Evolutionary conservation across 768 basidiomycete genomes (phyloP).

Genomic region (Boletus rubroflammeus): DNA sequence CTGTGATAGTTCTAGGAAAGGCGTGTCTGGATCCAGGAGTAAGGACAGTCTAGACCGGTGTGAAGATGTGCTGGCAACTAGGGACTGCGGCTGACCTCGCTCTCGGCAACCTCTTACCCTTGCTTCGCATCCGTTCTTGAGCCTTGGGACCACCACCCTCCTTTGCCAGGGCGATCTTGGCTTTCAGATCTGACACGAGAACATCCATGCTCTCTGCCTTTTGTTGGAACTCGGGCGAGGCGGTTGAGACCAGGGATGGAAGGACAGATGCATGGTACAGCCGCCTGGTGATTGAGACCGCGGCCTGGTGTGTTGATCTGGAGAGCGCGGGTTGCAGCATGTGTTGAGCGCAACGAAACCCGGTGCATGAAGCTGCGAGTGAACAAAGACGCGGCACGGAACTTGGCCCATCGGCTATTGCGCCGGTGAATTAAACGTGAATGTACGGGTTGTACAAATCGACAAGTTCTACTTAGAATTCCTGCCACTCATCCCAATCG

Average conservation of each 20-base stretch:
- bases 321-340: conserved; percentile 20
- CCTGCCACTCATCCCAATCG: conserved; percentile 81
- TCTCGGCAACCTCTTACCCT: conserved; percentile 80
- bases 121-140: conserved; percentile 66
- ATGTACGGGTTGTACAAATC: background rate
- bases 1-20: conserved; percentile 85
- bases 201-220: conserved; percentile 68
- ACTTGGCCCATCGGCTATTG: conserved; percentile 16
- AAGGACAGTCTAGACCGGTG: conserved; percentile 51
- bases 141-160: conserved; percentile 76
- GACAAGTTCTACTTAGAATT: conserved; percentile 53
- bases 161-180: conserved; percentile 54
- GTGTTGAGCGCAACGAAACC: conserved; percentile 2
- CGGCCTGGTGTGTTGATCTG: conserved; percentile 7
- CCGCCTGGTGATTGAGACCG: conserved; percentile 20
- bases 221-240: conserved; percentile 66
- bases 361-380: background rate
- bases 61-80: background rate
- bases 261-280: conserved; percentile 70
- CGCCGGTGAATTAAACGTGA: background rate
- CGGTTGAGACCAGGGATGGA: conserved; percentile 65
- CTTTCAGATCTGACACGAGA: conserved; percentile 61
- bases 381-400: conserved; percentile 17
- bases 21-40: conserved; percentile 80
- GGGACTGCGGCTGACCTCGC: conserved; percentile 54